Percentiles rank a stretch among this genome's conserved stretches.
Evolutionary conservation across 2,329 filamentous ascomycete species (phyloP).

Genomic region (Fusarium sp.): DNA sequence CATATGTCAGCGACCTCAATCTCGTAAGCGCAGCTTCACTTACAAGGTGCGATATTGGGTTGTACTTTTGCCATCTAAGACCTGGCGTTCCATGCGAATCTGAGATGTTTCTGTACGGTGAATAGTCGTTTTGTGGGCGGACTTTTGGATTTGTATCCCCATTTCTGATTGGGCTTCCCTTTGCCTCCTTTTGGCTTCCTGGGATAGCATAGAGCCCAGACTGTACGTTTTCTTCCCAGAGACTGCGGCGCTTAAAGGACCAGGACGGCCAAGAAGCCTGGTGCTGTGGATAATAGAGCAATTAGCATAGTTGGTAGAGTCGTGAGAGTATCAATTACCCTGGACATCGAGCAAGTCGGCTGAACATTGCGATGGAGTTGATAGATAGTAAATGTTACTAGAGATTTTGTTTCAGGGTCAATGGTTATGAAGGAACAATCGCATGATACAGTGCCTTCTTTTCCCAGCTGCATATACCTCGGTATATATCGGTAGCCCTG

Average conservation of each 20-base stretch:
- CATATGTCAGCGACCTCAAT: slow-evolving; percentile 14
- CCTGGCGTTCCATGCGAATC: slow-evolving; percentile 14
- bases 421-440: not conserved
- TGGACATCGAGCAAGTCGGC: slow-evolving; percentile 28
- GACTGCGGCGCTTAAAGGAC: not conserved
- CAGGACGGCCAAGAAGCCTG: slow-evolving; percentile 22
- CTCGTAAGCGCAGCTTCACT: slow-evolving; percentile 18
- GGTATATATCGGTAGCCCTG: slow-evolving; percentile 31
- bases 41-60: slow-evolving; percentile 30
- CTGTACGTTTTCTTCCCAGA: not conserved
- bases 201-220: not conserved
- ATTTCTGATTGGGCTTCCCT: not conserved
- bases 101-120: slow-evolving; percentile 17
- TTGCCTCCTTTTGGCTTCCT: not conserved
- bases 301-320: slow-evolving; percentile 7
- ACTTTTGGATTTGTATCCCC: not conserved
- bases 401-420: not conserved
- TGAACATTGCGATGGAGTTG: slow-evolving; percentile 27
- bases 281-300: slow-evolving; percentile 15
- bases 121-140: slow-evolving; percentile 5
- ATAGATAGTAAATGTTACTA: not conserved
- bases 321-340: slow-evolving; percentile 14
- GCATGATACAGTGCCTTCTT: not conserved
- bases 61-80: not conserved
- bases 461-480: slow-evolving; percentile 4